phyloP scores from a whole-genome alignment of 1,284 basidiomycete species.

The Ustilago loliicola region DNA sequence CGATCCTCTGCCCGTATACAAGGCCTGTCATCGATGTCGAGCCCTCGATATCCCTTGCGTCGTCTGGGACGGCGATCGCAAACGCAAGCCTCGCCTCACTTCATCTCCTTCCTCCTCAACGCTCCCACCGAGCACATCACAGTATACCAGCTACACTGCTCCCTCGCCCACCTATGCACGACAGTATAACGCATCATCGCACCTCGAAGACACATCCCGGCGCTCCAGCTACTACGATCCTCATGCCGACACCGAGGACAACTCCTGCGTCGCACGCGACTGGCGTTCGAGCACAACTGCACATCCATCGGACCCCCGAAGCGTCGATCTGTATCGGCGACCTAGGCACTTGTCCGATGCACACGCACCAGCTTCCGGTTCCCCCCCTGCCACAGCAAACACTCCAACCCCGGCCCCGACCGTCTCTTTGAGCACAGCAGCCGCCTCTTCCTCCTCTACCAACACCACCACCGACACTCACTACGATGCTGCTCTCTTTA shows the following conservation, averaged over 20 bases:
- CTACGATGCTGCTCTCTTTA: slow-evolving; percentile 32
- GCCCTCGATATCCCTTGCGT: slow-evolving; percentile 46
- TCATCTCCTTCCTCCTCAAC: slow-evolving; percentile 2
- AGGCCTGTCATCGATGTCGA: slow-evolving; percentile 44
- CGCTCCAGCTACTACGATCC: background rate
- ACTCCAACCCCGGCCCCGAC: background rate
- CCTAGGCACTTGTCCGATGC: background rate
- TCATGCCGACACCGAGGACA: background rate
- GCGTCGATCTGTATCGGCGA: slow-evolving; percentile 1
- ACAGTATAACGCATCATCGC: background rate
- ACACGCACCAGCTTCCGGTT: background rate
- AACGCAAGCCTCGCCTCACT: slow-evolving; percentile 25
- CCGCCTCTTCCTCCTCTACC: background rate
- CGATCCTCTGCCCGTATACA: slow-evolving; percentile 27
- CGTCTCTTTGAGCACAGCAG: too few species aligned
- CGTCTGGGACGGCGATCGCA: slow-evolving; percentile 27
- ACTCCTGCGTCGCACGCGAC: background rate
- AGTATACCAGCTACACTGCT: background rate
- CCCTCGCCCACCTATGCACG: background rate
- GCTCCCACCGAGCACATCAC: background rate
- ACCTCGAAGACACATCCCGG: background rate
- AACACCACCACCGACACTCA: background rate
- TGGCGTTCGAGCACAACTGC: background rate
- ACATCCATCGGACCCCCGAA: background rate
- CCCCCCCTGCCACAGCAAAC: background rate